Base-by-base conservation (phyloP, 2,329 filamentous ascomycete genomes). In the Colletotrichum neosansevieriae region DNA sequence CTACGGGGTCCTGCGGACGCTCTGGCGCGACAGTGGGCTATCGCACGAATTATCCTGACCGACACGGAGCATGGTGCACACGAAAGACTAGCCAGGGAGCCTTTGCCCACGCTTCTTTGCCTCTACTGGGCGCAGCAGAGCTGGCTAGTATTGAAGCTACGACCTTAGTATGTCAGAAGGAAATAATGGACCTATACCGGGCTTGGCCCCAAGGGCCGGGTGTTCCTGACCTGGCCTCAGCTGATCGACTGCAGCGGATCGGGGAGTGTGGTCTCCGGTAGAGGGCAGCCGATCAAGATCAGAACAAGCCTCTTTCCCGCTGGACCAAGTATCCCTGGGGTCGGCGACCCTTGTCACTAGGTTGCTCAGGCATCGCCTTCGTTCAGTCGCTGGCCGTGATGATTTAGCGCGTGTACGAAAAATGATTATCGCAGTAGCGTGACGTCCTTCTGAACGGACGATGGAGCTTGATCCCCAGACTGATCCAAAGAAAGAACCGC, bases 201-300 rank as follows among this genome's bases (percentile, higher is more conserved):
- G 54, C 47, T 21, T 36, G 40, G 61, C 12, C 54, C 12, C 54
- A 60, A 50, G 61, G 61, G 34, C 66, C 61, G 40, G 62, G 54
- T 50, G 61, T 60, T 54, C 61, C 49, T 50, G 49, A 29, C 47
- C 40, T 42, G 40, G 49, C 42, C 54, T 59, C 49, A 68, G 65
- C 54, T 59, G 53, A 59, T 54, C 19, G 34, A 54, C 21, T 6
- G 21, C 17, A 54, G 24, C 17, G 34, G 47, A 29, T 59, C 40
- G 42, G 34, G 19, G 32, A n/a, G 15, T 47, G 49, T 36, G 40
- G 38, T 44, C 29, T 40, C 50, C 34, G 40, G 53, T 64, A 34
- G 17, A 51, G 45, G 61, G 38, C 32, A 58, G 38, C 47, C 60
- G 66, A 68, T 65, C 61, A 68, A 65, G 66, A 60, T 65, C 34